These are phyloP conservation scores for Metschnikowia dekortorum DNA, from an alignment of 805 yeast species.

Conservation along the genomic window DNA sequence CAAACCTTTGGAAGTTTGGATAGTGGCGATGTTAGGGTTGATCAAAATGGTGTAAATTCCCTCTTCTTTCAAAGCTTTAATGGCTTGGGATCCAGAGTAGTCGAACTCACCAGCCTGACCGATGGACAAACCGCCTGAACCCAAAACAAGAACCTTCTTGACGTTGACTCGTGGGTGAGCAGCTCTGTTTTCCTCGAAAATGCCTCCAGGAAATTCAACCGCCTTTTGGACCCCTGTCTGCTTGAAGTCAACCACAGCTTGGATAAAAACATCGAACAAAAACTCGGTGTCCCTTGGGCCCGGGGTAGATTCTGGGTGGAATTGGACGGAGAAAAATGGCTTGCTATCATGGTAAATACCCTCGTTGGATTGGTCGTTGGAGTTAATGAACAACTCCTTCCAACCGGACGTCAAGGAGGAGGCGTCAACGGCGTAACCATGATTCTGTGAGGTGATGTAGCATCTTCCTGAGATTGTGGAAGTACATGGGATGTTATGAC, in stretches of 20 bases:
- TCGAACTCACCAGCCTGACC: conserved; percentile 99
- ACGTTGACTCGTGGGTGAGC: conserved; percentile 76
- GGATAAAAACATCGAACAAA: conserved; percentile 87
- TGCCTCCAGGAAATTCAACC: conserved; percentile 90
- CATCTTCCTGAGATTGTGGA: conserved; percentile 88
- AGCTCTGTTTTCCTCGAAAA: conserved; percentile 63
- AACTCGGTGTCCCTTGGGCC: conserved; percentile 99
- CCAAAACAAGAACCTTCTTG: conserved; percentile 89
- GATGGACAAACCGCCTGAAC: conserved; percentile 97
- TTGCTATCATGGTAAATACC: conserved; percentile 88
- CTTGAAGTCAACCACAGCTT: conserved; percentile 68
- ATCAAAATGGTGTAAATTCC: conserved; percentile 94
- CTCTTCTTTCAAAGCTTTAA: conserved; percentile 96
- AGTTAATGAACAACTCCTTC: conserved; percentile 92
- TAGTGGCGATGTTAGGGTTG: conserved; percentile 97
- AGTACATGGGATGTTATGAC: conserved; percentile 96
- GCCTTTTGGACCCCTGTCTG: conserved; percentile 57
- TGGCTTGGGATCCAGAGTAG: conserved; percentile 98
- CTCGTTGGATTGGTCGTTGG: conserved; percentile 97
- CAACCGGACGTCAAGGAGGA: conserved; percentile 71
- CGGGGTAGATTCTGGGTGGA: conserved; percentile 98
- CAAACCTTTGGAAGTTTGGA: conserved; percentile 94
- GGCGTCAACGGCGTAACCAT: conserved; percentile 95
- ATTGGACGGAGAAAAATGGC: conserved; percentile 96
- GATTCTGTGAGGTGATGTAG: conserved; percentile 98